Evolutionary conservation across 805 yeast genomes (phyloP).

Genomic region (Kodamaea hsintzibuensis): DNA sequence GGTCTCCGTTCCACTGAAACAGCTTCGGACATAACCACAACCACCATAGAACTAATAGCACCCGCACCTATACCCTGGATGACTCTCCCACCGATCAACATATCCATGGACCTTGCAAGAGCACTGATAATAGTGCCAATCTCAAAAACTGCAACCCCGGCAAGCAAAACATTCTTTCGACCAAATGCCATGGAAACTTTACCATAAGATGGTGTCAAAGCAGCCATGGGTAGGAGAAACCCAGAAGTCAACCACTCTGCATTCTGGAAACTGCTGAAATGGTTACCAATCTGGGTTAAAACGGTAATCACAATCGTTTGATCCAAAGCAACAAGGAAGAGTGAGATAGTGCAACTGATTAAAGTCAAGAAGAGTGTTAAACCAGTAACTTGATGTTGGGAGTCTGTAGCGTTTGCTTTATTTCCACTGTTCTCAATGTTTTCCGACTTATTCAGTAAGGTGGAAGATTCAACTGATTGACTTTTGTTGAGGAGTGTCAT

Average conservation of each 20-base stretch:
- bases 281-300: constrained; percentile 48
- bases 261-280: constrained; percentile 50
- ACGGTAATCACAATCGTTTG: constrained; percentile 58
- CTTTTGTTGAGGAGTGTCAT: too few relatives aligned
- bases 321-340: constrained; percentile 52
- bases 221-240: constrained; percentile 53
- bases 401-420: constrained; percentile 39
- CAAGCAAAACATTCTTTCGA: constrained; percentile 49
- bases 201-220: constrained; percentile 57
- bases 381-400: constrained; percentile 37
- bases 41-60: constrained; percentile 58
- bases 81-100: constrained; percentile 70
- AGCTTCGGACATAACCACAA: constrained; percentile 57
- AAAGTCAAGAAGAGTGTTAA: constrained; percentile 24
- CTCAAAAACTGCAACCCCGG: constrained; percentile 54
- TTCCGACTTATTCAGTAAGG: background rate
- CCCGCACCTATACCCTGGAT: constrained; percentile 74
- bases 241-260: constrained; percentile 62
- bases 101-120: constrained; percentile 51
- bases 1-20: constrained; percentile 45
- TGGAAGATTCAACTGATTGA: too few relatives aligned
- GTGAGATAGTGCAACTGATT: constrained; percentile 27
- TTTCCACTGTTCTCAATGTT: constrained; percentile 21
- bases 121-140: constrained; percentile 65
- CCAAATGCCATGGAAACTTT: constrained; percentile 57